These are phyloP conservation scores for Erodium moschatum DNA, from an alignment of 441 rosid genomes.

Conservation along the genomic window DNA sequence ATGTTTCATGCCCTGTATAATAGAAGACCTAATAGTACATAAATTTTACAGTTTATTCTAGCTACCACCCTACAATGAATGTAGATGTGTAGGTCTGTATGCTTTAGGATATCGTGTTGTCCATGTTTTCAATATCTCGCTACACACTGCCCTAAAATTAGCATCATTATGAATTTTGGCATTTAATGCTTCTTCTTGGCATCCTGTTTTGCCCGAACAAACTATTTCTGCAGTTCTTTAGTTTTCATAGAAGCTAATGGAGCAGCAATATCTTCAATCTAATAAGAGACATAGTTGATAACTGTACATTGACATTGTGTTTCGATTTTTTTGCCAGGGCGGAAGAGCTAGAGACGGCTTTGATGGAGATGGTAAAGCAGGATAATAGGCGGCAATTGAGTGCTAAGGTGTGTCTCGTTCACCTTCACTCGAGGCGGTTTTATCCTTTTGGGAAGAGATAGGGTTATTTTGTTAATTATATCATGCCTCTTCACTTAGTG, in stretches of 20 bases:
- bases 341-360: constrained; percentile 94
- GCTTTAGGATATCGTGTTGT: background rate
- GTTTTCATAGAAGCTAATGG: background rate
- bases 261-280: background rate
- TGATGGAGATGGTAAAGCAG: constrained; percentile 97
- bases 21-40: background rate
- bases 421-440: background rate
- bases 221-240: background rate
- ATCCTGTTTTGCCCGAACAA: background rate
- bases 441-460: background rate
- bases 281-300: too few relatives aligned
- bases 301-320: background rate
- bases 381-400: constrained; percentile 87
- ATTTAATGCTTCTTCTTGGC: background rate
- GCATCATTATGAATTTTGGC: background rate
- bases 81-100: background rate
- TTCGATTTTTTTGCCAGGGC: constrained; percentile 44
- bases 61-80: background rate
- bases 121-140: background rate
- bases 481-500: background rate
- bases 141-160: background rate
- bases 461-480: background rate
- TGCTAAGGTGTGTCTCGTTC: constrained; percentile 53
- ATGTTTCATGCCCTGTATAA: background rate
- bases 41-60: background rate